Evolutionary conservation across 2,329 filamentous ascomycete genomes (phyloP).

Genomic region (Monosporascus sp.): DNA sequence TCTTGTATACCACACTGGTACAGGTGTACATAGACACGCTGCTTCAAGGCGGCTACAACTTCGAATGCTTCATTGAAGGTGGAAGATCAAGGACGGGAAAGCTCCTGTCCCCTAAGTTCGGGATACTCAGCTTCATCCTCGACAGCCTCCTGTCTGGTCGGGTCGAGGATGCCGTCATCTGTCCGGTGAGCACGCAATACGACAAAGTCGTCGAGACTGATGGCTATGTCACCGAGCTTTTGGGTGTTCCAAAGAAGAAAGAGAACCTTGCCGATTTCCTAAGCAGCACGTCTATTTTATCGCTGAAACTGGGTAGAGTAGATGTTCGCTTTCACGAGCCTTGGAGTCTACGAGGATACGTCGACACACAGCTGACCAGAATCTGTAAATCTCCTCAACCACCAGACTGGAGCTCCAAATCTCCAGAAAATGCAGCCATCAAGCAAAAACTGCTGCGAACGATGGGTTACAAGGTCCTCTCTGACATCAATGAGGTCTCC

Average conservation of each 20-base stretch:
- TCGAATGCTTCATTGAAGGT: constrained; percentile 97
- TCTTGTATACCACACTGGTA: constrained; percentile 85
- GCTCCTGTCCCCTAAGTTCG: constrained; percentile 88
- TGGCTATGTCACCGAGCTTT: constrained; percentile 89
- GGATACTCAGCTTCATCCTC: constrained; percentile 85
- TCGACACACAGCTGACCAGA: constrained; percentile 67
- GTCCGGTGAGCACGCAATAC: constrained; percentile 94
- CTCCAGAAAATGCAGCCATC: constrained; percentile 46
- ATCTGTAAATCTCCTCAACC: constrained; percentile 46
- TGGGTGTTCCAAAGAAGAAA: constrained; percentile 92
- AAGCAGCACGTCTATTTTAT: constrained; percentile 82
- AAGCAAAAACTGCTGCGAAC: constrained; percentile 75
- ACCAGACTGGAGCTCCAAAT: constrained; percentile 40
- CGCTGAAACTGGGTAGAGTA: constrained; percentile 81
- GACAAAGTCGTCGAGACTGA: constrained; percentile 99
- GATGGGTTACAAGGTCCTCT: constrained; percentile 85
- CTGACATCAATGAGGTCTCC: constrained; percentile 91
- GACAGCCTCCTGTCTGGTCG: constrained; percentile 86
- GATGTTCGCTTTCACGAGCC: constrained; percentile 96
- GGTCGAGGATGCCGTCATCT: constrained; percentile 87
- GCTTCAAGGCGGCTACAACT: constrained; percentile 84
- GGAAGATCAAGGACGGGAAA: constrained; percentile 91
- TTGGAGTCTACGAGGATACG: constrained; percentile 82
- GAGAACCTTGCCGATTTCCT: constrained; percentile 89
- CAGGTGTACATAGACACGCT: constrained; percentile 94